A percentile compares a stretch with the other conserved stretches of the same genome.
Conservation (phyloP, 78 protist genomes). For the Pelomyxa schiedti region DNA sequence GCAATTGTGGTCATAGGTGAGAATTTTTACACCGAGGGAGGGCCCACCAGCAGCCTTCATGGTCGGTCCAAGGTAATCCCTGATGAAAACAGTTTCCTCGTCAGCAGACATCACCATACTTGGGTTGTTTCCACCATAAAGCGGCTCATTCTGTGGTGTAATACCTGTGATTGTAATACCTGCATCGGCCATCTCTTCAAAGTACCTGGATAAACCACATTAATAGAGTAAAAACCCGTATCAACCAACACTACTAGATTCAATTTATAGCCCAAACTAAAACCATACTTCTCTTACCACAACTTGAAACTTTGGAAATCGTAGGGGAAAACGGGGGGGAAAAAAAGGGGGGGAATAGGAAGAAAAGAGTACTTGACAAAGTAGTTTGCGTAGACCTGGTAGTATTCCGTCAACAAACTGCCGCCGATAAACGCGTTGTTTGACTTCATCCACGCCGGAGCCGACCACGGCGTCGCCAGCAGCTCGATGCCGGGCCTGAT, state of each 20-base stretch:
- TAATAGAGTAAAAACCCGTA: neutral
- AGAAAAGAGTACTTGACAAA: too few species aligned
- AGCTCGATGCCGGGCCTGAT: neutral
- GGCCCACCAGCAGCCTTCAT: neutral
- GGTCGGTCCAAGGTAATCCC: neutral
- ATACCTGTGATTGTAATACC: neutral
- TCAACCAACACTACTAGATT: neutral
- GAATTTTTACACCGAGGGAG: neutral
- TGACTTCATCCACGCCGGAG: conserved; percentile 8
- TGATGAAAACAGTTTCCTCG: neutral
- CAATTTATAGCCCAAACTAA: neutral
- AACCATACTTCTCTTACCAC: neutral
- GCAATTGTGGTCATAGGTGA: conserved; percentile 13
- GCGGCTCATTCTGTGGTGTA: conserved; percentile 7
- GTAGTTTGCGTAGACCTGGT: too few species aligned
- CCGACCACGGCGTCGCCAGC: conserved; percentile 4
- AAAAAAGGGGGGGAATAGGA: too few species aligned
- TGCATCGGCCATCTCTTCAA: conserved; percentile 1
- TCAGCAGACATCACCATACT: neutral
- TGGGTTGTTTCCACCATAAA: neutral
- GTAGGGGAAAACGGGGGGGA: too few species aligned
- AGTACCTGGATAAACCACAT: neutral
- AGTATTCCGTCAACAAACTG: neutral
- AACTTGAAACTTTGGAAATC: neutral
- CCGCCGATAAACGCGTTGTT: neutral